Conservation (phyloP, 192 early-diverging fungal species). For the Mortierella hygrophila region DNA sequence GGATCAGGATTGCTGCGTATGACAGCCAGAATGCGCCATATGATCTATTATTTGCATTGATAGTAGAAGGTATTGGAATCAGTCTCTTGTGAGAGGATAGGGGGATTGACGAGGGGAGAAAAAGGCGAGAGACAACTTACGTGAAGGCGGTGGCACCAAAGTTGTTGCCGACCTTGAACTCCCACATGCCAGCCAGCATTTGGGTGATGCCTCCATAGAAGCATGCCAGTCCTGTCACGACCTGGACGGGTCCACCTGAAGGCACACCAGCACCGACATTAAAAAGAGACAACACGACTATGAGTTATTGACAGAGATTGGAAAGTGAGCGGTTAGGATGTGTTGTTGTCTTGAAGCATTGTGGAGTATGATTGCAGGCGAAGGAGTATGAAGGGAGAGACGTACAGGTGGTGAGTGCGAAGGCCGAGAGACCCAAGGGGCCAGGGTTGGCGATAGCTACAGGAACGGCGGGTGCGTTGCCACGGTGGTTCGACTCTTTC, state of each 20-base stretch:
- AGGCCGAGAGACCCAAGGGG: conserved; percentile 70
- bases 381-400: not conserved
- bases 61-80: conserved; percentile 15
- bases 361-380: conserved; percentile 67
- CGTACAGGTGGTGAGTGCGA: conserved; percentile 69
- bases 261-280: conserved; percentile 73
- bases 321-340: not conserved
- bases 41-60: not conserved
- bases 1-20: conserved; percentile 67
- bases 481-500: conserved; percentile 4
- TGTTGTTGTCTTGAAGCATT: not conserved
- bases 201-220: conserved; percentile 83
- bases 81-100: not conserved
- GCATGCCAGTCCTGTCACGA: conserved; percentile 73
- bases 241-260: conserved; percentile 58
- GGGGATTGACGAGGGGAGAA: not conserved
- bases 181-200: conserved; percentile 85
- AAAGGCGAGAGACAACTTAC: not conserved
- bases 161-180: conserved; percentile 79
- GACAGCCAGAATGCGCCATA: conserved; percentile 75
- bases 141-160: conserved; percentile 86
- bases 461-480: conserved; percentile 25
- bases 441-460: conserved; percentile 69
- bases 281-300: conserved; percentile 75
- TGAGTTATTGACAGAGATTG: not conserved